phyloP scores from a whole-genome alignment of 202 grass and related monocot species.

The Elaeis oleifera region DNA sequence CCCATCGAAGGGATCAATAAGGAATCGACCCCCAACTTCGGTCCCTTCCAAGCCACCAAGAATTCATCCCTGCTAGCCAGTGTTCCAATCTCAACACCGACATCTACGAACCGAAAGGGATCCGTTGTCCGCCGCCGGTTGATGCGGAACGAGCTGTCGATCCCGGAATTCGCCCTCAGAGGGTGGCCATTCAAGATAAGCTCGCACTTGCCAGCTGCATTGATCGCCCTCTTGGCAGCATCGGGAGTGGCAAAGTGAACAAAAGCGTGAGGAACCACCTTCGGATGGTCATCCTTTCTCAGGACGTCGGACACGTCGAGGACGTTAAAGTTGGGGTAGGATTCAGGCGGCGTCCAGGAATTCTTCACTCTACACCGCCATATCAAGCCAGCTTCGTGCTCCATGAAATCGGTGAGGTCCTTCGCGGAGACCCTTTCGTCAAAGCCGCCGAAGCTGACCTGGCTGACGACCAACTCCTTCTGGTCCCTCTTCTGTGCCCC shows the following conservation, averaged over 20 bases:
- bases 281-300: conserved; percentile 8
- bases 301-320: neutral
- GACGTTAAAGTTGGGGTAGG: conserved; percentile 45
- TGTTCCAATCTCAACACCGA: conserved; percentile 48
- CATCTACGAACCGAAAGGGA: conserved; percentile 59
- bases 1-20: conserved; percentile 67
- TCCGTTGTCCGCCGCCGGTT: conserved; percentile 30
- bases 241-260: too few relatives aligned
- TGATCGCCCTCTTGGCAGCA: too few relatives aligned
- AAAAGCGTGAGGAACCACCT: too few relatives aligned
- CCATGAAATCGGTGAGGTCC: conserved; percentile 42
- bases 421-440: conserved; percentile 32
- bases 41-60: conserved; percentile 49
- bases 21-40: conserved; percentile 32
- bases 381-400: conserved; percentile 52
- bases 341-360: conserved; percentile 70
- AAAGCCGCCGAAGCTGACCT: conserved; percentile 24
- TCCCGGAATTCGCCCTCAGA: neutral
- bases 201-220: too few relatives aligned
- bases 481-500: neutral
- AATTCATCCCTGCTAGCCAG: conserved; percentile 34
- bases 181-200: too few relatives aligned
- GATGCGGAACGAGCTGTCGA: conserved; percentile 22
- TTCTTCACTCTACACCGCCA: conserved; percentile 91
- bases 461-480: conserved; percentile 31